Evolutionary conservation across 345 rosid species (phyloP).

Genomic region (Viola odorata): DNA sequence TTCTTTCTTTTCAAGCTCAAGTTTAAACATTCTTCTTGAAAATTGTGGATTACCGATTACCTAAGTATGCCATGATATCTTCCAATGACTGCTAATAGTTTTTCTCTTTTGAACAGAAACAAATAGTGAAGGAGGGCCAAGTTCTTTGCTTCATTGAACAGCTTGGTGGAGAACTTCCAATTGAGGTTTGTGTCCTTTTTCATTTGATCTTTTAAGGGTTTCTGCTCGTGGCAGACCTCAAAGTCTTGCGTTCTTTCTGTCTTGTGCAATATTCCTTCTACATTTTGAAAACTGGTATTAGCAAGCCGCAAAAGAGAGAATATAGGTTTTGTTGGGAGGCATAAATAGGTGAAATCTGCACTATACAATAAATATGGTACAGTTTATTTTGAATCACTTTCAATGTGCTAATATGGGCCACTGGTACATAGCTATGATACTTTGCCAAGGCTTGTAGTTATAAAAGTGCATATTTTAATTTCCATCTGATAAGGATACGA

Average conservation of each 20-base stretch:
- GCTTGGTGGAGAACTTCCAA: conserved; percentile 72
- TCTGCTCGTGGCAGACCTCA: background rate
- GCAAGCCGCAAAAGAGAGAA: background rate
- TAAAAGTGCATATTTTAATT: too few relatives aligned
- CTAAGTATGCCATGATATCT: background rate
- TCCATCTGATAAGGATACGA: too few relatives aligned
- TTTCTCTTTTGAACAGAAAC: conserved; percentile 50
- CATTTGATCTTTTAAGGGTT: background rate
- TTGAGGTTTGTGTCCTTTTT: conserved; percentile 45
- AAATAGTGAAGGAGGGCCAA: conserved; percentile 85
- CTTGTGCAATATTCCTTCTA: background rate
- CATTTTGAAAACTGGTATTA: background rate
- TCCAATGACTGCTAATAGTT: conserved; percentile 12
- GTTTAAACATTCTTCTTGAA: background rate
- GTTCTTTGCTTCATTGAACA: conserved; percentile 79
- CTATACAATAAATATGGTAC: background rate
- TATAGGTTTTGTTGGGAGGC: background rate
- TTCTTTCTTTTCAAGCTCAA: too few relatives aligned
- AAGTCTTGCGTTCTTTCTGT: background rate
- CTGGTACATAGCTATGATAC: too few relatives aligned
- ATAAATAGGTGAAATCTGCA: background rate
- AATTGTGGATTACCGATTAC: too few relatives aligned
- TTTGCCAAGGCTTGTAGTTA: too few relatives aligned
- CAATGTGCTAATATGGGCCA: too few relatives aligned
- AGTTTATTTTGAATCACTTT: too few relatives aligned